Evolutionary conservation across 768 basidiomycete genomes (phyloP).

Genomic region (Mycena galericulata): DNA sequence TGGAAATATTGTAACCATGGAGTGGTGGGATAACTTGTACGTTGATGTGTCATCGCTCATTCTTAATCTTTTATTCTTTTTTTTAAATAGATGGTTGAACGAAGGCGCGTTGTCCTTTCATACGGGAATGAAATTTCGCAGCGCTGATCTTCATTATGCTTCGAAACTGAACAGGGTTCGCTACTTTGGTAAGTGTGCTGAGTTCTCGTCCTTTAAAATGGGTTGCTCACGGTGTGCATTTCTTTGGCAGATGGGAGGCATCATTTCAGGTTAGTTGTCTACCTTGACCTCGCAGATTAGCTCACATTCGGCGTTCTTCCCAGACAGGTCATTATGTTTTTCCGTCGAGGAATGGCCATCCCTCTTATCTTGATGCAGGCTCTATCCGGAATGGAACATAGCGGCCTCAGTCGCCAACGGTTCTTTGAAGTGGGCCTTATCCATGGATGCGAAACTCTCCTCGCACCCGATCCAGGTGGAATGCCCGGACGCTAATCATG

Average conservation of each 20-base stretch:
- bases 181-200: not conserved
- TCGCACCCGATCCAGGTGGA: slow-evolving; percentile 79
- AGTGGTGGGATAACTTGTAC: slow-evolving; percentile 71
- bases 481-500: slow-evolving; percentile 69
- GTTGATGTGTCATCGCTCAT: not conserved
- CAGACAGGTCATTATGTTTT: slow-evolving; percentile 19
- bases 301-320: not conserved
- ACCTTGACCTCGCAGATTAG: not conserved
- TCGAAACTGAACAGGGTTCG: slow-evolving; percentile 19
- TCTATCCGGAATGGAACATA: slow-evolving; percentile 69
- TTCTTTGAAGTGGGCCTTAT: slow-evolving; percentile 64
- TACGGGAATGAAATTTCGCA: too few species aligned
- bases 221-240: too few species aligned
- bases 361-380: too few species aligned
- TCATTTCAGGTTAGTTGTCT: slow-evolving; percentile 6
- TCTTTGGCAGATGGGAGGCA: not conserved
- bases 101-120: slow-evolving; percentile 7
- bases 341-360: too few species aligned
- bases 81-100: slow-evolving; percentile 17
- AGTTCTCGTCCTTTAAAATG: not conserved
- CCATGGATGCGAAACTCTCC: slow-evolving; percentile 69
- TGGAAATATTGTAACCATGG: slow-evolving; percentile 77
- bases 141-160: too few species aligned
- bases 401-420: slow-evolving; percentile 66
- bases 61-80: not conserved